A percentile compares a stretch with the other conserved stretches of the same genome.
Evolutionary conservation across 1,139 yeast species (phyloP).

Genomic region (Arxiozyma slooffiae): DNA sequence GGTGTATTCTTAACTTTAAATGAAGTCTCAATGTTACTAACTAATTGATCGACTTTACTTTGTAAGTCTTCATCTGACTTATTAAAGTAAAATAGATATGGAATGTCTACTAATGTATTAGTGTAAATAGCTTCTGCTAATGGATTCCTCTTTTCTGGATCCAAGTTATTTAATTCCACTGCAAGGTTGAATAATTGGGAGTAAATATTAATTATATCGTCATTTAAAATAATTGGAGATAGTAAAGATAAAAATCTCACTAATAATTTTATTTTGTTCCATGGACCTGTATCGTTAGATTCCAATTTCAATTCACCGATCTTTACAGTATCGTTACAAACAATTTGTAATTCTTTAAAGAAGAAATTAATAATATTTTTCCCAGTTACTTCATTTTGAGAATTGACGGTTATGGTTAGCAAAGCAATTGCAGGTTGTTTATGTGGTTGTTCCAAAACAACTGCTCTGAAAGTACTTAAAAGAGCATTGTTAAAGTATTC

Average conservation of each 20-base stretch:
- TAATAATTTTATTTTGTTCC: conserved; percentile 62
- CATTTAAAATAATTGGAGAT: conserved; percentile 49
- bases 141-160: conserved; percentile 38
- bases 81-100: conserved; percentile 52
- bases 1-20: conserved; percentile 18
- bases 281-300: conserved; percentile 47
- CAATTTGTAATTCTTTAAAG: conserved; percentile 50
- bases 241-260: conserved; percentile 62
- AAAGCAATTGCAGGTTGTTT: conserved; percentile 65
- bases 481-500: conserved; percentile 52
- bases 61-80: conserved; percentile 30
- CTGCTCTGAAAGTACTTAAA: conserved; percentile 56
- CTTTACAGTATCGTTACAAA: conserved; percentile 35
- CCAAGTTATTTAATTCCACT: conserved; percentile 42
- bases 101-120: conserved; percentile 55
- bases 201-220: conserved; percentile 44
- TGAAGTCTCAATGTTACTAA: conserved; percentile 36
- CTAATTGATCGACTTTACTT: conserved; percentile 37
- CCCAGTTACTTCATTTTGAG: conserved; percentile 59
- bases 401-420: conserved; percentile 59
- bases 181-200: conserved; percentile 48
- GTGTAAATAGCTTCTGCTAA: conserved; percentile 63
- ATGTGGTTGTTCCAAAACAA: conserved; percentile 82
- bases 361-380: conserved; percentile 60
- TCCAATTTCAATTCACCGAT: conserved; percentile 17